Percentiles rank a stretch among this genome's conserved stretches.
phyloP scores from a whole-genome alignment of 2,329 filamentous ascomycete genomes.

The Stenocarpella maydis region DNA sequence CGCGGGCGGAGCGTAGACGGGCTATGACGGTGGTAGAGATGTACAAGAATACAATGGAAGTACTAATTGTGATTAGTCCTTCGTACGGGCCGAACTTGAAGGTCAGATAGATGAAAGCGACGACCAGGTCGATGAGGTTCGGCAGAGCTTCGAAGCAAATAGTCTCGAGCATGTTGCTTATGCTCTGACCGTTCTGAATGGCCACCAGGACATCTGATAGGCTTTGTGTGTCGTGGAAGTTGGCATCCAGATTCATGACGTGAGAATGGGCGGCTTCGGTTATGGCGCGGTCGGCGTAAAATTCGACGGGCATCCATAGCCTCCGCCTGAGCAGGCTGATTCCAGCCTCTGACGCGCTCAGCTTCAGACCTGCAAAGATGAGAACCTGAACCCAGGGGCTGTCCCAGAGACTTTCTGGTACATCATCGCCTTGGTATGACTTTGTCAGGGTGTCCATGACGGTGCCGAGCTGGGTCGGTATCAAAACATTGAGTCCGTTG shows the following conservation, averaged over 20 bases:
- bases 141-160: constrained; percentile 66
- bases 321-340: constrained; percentile 62
- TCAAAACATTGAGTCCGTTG: constrained; percentile 77
- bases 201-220: constrained; percentile 66
- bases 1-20: constrained; percentile 57
- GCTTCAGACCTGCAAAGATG: constrained; percentile 59
- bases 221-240: constrained; percentile 69
- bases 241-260: constrained; percentile 66
- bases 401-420: constrained; percentile 10
- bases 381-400: constrained; percentile 60
- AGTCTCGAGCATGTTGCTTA: constrained; percentile 65
- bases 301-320: constrained; percentile 66
- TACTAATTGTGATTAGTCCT: constrained; percentile 68
- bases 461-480: constrained; percentile 83
- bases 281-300: constrained; percentile 62
- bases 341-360: constrained; percentile 63
- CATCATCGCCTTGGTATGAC: constrained; percentile 37
- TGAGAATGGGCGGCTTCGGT: constrained; percentile 65
- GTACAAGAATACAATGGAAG: constrained; percentile 63
- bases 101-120: constrained; percentile 68
- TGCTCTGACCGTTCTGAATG: constrained; percentile 61
- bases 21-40: constrained; percentile 61
- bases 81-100: constrained; percentile 67
- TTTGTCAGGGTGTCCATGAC: constrained; percentile 74
- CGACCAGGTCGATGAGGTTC: constrained; percentile 66